A percentile compares a stretch with the other conserved stretches of the same genome.
Conservation (phyloP, 257 asterid species). For the Mitragyna speciosa region DNA sequence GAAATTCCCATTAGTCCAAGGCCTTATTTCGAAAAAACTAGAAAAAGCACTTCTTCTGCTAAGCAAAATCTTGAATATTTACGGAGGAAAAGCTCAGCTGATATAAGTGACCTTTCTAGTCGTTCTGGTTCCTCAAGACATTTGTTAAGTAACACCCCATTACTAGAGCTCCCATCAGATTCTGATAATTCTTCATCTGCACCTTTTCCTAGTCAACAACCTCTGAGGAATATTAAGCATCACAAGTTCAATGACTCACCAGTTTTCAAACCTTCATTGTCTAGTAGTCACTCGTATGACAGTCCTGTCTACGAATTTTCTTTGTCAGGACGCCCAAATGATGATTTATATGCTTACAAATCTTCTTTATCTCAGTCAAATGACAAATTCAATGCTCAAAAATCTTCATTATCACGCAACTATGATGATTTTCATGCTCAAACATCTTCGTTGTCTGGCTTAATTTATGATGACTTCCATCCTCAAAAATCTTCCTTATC, state of each 20-base stretch:
- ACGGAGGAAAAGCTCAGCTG: slow-evolving; percentile 74
- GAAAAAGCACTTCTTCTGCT: slow-evolving; percentile 23
- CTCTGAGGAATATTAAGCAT: slow-evolving; percentile 20
- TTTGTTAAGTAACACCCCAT: slow-evolving; percentile 49
- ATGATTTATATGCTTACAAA: background rate
- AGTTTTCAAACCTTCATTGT: slow-evolving; percentile 39
- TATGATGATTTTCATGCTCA: background rate
- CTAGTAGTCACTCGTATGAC: slow-evolving; percentile 36
- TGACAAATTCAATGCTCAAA: background rate
- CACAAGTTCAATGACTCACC: slow-evolving; percentile 24
- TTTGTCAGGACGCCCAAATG: slow-evolving; percentile 11
- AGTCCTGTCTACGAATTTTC: slow-evolving; percentile 38
- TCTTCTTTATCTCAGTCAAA: slow-evolving; percentile 9
- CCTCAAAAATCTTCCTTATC: slow-evolving; percentile 1
- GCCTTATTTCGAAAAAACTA: slow-evolving; percentile 27
- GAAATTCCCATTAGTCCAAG: slow-evolving; percentile 62
- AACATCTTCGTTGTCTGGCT: slow-evolving; percentile 20
- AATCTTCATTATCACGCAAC: background rate
- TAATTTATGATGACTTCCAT: slow-evolving; percentile 7
- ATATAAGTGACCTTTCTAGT: slow-evolving; percentile 35
- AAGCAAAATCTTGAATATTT: slow-evolving; percentile 28
- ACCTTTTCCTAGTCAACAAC: slow-evolving; percentile 26
- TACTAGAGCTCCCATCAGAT: slow-evolving; percentile 27
- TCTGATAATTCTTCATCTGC: slow-evolving; percentile 26
- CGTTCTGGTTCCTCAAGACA: slow-evolving; percentile 35